Conservation (phyloP, 2,329 filamentous ascomycete species). For the Aureobasidium sp. region DNA sequence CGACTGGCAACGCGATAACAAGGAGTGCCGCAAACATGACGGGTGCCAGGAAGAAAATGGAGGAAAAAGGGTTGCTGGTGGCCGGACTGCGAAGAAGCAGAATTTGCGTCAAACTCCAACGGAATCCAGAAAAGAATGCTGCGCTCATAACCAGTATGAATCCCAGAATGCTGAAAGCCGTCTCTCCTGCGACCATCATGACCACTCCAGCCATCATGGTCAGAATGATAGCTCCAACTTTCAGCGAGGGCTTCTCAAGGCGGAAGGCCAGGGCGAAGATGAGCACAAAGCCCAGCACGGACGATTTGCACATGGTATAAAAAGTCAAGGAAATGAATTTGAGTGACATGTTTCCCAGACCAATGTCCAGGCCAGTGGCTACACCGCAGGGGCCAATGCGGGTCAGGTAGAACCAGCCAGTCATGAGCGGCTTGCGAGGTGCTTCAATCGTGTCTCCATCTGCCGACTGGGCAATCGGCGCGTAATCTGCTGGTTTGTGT, state of each 20-base stretch:
- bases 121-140: constrained; percentile 90
- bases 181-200: constrained; percentile 97
- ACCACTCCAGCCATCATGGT: constrained; percentile 90
- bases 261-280: constrained; percentile 91
- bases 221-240: constrained; percentile 75
- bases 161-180: constrained; percentile 76
- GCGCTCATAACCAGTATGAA: constrained; percentile 90
- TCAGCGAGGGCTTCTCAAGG: constrained; percentile 78
- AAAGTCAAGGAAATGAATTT: constrained; percentile 96
- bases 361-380: constrained; percentile 91
- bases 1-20: constrained; percentile 72
- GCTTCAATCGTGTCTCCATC: constrained; percentile 18
- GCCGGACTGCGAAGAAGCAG: constrained; percentile 87
- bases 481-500: constrained; percentile 15
- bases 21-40: constrained; percentile 87
- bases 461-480: constrained; percentile 12
- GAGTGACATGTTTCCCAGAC: constrained; percentile 87
- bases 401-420: constrained; percentile 82
- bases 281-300: constrained; percentile 87
- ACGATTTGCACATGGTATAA: constrained; percentile 99
- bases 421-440: constrained; percentile 58
- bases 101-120: constrained; percentile 98
- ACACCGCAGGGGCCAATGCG: constrained; percentile 85
- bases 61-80: constrained; percentile 92
- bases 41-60: constrained; percentile 94